These are phyloP conservation scores for Populus tremula DNA, from an alignment of 345 rosid species.

Conservation along the genomic window DNA sequence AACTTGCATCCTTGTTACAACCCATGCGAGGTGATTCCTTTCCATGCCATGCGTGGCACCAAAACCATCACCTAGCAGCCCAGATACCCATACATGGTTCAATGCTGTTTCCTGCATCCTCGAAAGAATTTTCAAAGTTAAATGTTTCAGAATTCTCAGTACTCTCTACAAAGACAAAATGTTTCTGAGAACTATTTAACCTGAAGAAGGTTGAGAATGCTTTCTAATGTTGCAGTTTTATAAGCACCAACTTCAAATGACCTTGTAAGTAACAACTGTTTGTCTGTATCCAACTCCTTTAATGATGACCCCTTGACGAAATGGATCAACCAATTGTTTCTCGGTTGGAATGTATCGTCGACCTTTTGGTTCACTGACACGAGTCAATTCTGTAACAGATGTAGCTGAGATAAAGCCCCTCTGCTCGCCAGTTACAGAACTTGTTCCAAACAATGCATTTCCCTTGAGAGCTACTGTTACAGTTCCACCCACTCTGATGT, in stretches of 20 bases:
- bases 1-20: constrained; percentile 66
- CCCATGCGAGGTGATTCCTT: constrained; percentile 69
- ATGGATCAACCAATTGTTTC: constrained; percentile 53
- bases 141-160: no score
- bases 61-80: constrained; percentile 65
- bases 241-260: constrained; percentile 69
- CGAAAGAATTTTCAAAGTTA: not conserved
- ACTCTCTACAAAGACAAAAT: no score
- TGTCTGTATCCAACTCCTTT: constrained; percentile 53
- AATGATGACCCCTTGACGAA: constrained; percentile 54
- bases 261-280: constrained; percentile 49
- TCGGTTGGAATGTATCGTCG: constrained; percentile 54
- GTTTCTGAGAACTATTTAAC: constrained; percentile 10
- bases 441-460: not conserved
- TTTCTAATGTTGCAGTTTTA: constrained; percentile 57
- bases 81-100: constrained; percentile 80
- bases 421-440: not conserved
- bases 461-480: not conserved
- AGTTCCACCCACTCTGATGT: not conserved
- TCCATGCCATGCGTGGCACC: constrained; percentile 72
- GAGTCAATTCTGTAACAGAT: constrained; percentile 21
- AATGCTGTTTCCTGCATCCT: constrained; percentile 55
- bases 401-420: constrained; percentile 4
- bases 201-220: constrained; percentile 64
- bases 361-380: constrained; percentile 22